These are phyloP conservation scores for Leccinum barrowsii DNA, from an alignment of 768 basidiomycete genomes.

Conservation along the genomic window DNA sequence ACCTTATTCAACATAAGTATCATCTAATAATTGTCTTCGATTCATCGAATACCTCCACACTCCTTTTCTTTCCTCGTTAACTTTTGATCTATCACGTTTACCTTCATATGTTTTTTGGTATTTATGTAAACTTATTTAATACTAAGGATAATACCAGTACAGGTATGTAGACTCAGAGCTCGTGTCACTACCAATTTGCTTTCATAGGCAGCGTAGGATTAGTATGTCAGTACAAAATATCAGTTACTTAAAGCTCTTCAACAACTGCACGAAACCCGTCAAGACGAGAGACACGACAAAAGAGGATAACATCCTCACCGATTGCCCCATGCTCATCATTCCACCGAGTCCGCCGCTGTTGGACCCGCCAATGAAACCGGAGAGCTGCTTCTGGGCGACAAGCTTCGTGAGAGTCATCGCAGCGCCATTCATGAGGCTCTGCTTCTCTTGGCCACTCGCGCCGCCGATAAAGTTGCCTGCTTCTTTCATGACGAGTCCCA, in stretches of 20 bases:
- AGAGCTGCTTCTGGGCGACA: constrained; percentile 59
- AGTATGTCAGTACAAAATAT: not conserved
- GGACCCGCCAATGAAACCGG: constrained; percentile 46
- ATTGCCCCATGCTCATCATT: constrained; percentile 42
- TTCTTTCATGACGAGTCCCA: constrained; percentile 86
- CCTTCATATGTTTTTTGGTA: too few relatives aligned
- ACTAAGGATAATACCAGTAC: too few relatives aligned
- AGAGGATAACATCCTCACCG: constrained; percentile 38
- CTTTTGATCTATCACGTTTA: not conserved
- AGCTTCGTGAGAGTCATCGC: constrained; percentile 86
- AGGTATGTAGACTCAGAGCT: not conserved
- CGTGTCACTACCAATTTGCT: not conserved
- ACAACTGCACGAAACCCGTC: constrained; percentile 5
- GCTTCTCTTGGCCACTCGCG: constrained; percentile 60
- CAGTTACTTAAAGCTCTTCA: constrained; percentile 18
- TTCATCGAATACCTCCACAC: too few relatives aligned
- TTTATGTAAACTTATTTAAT: too few relatives aligned
- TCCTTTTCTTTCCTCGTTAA: not conserved
- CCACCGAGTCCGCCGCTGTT: constrained; percentile 67
- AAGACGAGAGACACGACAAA: not conserved
- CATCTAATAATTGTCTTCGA: too few relatives aligned
- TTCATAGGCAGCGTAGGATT: not conserved
- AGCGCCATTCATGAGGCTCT: constrained; percentile 82
- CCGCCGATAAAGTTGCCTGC: constrained; percentile 70
- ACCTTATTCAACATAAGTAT: too few relatives aligned